Evolutionary conservation across 1,139 yeast species (phyloP), one percentile per base, ranked within the genome.

Genomic region (Blastobotrys illinoisensis): DNA sequence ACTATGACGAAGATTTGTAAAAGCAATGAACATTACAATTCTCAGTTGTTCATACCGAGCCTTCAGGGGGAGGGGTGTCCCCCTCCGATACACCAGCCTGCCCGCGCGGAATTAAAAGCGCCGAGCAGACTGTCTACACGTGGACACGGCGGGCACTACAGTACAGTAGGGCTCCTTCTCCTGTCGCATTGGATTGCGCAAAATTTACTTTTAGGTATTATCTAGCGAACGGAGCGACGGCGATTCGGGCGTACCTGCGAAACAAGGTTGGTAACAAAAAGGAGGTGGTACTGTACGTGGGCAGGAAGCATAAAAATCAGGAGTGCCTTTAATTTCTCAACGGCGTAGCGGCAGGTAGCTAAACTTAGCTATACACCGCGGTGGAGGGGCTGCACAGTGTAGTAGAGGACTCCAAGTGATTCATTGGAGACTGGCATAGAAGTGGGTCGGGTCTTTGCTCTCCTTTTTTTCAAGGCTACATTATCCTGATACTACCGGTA

Each of bases 11-110:
- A 32, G 40, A 32, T 32, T 4, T 32, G 3, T 32, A 32, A 32
- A 32, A n/a, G 32, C 32, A 5, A 32, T 32, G 7, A 5, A 9
- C 13, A 26, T 26, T 23, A 7, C 24, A 23, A n/a, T n/a, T n/a
- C n/a, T n/a, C n/a, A n/a, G n/a, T n/a, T n/a, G n/a, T 21, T 21
- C 23, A 4, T 21, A 21, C 23, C 4, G 23, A 21, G 6, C 48
- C 44, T 21, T 13, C 24, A 75, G 79, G 79, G 79, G 79, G 79
- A n/a, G 79, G 77, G 79, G 72, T 76, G 68, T 72, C 11, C 45
- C 77, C 77, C 23, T 21, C 23, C n/a, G n/a, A n/a, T n/a, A n/a
- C n/a, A n/a, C n/a, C n/a, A n/a, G n/a, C n/a, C n/a, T n/a, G n/a
- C n/a, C n/a, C n/a, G n/a, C n/a, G n/a, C n/a, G n/a, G n/a, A n/a